Evolutionary conservation across 345 rosid species (phyloP), one percentile per base, ranked within the genome.

Genomic region (Punica granatum): DNA sequence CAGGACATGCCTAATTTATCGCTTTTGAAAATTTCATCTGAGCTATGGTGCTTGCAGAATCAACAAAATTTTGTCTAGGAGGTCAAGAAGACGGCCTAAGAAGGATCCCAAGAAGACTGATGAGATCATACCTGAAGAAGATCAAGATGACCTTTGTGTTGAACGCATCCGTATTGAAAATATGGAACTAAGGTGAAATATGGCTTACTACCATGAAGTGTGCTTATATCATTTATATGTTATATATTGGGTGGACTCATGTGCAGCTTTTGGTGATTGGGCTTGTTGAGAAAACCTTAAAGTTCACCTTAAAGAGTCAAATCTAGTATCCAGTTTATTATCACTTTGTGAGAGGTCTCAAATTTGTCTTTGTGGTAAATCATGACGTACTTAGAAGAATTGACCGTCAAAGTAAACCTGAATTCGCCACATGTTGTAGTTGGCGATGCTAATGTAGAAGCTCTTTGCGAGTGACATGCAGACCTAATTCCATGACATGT

Each of bases 81-180:
- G 74, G 78, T 64, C 84, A 48, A 81, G 73, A 56, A 39, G 80
- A 74, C 72, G 21, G 35, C 74, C 18, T 21, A 83, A 78, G 77
- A 84, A 77, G 60, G 90, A 85, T 73, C 83, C 86, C 67, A 85
- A 88, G 78, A 87, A 93, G 76, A 77, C 83, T 77, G 97, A 86
- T 73, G 94, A 86, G 51, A 76, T 74, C 72, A 73, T 30, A 64
- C 64, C 72, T 63, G 91, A 89, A 39, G 73, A 72, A 69, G 86
- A 81, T 49, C 75, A 73, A 32, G 82, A 85, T 5, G 85, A 86
- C 64, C 32, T 90, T 19, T 72, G 11, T 70, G 94, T 93, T 49
- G 96, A 90, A 70, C 86, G 98, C 25, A 84, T 87, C 56, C 92
- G 94, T 64, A 85, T 93, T 61, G 97, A 93, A 70, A 93, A 87